phyloP scores from a whole-genome alignment of 202 grass and related monocot genomes.

The Saccharum hybrid region DNA sequence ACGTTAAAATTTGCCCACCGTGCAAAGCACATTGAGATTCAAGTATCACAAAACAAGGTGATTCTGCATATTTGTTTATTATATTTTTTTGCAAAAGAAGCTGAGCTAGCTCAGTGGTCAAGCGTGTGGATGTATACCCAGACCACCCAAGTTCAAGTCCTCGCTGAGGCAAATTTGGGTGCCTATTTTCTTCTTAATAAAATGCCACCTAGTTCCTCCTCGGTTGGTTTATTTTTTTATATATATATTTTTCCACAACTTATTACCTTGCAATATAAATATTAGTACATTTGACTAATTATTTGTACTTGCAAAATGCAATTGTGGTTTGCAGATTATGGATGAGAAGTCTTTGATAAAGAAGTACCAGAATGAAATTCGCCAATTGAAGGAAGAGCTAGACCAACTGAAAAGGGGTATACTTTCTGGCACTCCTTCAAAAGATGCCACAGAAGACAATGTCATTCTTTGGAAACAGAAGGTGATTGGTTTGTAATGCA shows the following conservation, averaged over 20 bases:
- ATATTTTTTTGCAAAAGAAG: not conserved
- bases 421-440: constrained; percentile 57
- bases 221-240: too few relatives aligned
- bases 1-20: constrained; percentile 89
- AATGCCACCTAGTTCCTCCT: too few relatives aligned
- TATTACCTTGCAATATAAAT: constrained; percentile 20
- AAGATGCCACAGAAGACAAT: constrained; percentile 59
- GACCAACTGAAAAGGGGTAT: constrained; percentile 79
- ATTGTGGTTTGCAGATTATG: constrained; percentile 60
- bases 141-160: too few relatives aligned
- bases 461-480: constrained; percentile 74
- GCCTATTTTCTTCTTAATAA: too few relatives aligned
- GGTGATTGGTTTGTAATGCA: constrained; percentile 48
- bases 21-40: constrained; percentile 86
- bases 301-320: constrained; percentile 29
- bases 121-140: too few relatives aligned
- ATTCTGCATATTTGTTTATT: constrained; percentile 36
- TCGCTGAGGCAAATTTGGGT: too few relatives aligned
- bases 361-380: constrained; percentile 90
- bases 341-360: constrained; percentile 93
- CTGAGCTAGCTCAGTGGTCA: too few relatives aligned
- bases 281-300: constrained; percentile 26
- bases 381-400: constrained; percentile 75
- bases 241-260: not conserved
- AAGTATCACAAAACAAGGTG: constrained; percentile 86